A percentile compares a stretch with the other conserved stretches of the same genome.
These are phyloP conservation scores for Keqinozyma sinolaborantium DNA, from an alignment of 1,139 yeast species.

Conservation along the genomic window DNA sequence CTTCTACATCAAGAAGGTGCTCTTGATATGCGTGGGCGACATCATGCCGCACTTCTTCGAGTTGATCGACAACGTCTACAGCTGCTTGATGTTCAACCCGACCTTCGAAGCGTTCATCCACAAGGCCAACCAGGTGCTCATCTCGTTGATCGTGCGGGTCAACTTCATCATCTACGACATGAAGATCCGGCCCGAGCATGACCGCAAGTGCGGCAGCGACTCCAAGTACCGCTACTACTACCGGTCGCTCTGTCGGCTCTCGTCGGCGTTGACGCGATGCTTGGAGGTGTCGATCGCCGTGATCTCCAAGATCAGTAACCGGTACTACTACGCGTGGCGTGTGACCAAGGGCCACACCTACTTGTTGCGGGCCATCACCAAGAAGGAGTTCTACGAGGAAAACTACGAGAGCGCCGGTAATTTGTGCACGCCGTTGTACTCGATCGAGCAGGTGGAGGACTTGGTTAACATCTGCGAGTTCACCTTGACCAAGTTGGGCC, in stretches of 20 bases:
- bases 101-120: conserved; percentile 36
- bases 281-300: conserved; percentile 34
- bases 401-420: conserved; percentile 11
- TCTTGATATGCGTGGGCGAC: conserved; percentile 26
- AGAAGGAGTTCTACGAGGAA: conserved; percentile 26
- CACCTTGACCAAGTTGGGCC: conserved; percentile 19
- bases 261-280: conserved; percentile 30
- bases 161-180: conserved; percentile 18
- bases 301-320: conserved; percentile 35
- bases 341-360: conserved; percentile 41
- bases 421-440: conserved; percentile 11
- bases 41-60: conserved; percentile 39
- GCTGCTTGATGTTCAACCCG: conserved; percentile 43
- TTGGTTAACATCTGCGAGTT: conserved; percentile 25
- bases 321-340: conserved; percentile 52
- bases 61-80: conserved; percentile 27
- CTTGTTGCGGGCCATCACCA: conserved; percentile 24
- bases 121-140: conserved; percentile 30
- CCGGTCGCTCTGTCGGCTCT: conserved; percentile 22
- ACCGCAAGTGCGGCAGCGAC: conserved; percentile 13
- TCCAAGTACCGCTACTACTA: conserved; percentile 15
- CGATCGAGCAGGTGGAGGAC: conserved; percentile 24
- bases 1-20: conserved; percentile 33
- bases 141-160: conserved; percentile 29
- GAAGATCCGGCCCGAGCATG: conserved; percentile 16